These are phyloP conservation scores for Platanthera guangdongensis DNA, from an alignment of 106 monocot genomes.

Conservation along the genomic window DNA sequence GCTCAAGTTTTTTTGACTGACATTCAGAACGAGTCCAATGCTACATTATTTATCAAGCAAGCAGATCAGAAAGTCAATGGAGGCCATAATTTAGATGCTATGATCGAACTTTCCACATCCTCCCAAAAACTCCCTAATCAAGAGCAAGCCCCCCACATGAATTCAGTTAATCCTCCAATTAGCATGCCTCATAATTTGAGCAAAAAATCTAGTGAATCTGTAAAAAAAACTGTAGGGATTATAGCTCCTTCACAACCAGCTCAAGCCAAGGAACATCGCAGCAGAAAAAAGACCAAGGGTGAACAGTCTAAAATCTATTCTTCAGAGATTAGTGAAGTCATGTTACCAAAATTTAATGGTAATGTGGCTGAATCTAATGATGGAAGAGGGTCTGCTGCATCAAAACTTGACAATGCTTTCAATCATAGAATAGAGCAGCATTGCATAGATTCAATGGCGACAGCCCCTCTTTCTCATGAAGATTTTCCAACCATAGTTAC, in stretches of 20 bases:
- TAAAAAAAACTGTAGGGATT: neutral
- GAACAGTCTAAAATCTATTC: neutral
- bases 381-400: neutral
- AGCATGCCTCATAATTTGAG: neutral
- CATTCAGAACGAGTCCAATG: neutral
- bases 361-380: no score
- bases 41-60: neutral
- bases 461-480: neutral
- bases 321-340: neutral
- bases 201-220: neutral
- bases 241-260: neutral
- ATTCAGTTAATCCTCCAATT: conserved; percentile 4
- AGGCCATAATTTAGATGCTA: neutral
- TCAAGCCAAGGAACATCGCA: neutral
- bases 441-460: neutral
- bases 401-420: neutral
- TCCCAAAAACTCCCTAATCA: neutral
- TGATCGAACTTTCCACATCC: neutral
- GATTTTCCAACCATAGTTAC: neutral
- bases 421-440: neutral
- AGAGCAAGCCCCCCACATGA: neutral
- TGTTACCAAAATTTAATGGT: neutral
- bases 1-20: neutral
- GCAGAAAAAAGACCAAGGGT: conserved; percentile 1
- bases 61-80: neutral